phyloP scores from a whole-genome alignment of 306 rosid genomes.

The Comarum palustre region DNA sequence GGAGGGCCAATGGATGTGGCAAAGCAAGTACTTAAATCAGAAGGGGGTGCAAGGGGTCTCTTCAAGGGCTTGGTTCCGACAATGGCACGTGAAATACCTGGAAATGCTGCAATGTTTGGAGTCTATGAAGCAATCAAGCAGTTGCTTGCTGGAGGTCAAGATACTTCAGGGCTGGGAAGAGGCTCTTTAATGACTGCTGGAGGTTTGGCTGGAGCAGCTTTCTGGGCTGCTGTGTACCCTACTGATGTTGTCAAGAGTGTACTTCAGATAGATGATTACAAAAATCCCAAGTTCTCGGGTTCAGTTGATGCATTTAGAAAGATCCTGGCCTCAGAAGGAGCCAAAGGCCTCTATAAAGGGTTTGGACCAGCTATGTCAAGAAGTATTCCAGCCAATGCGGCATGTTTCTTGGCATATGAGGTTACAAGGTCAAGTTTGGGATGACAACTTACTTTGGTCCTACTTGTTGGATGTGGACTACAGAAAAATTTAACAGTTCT shows the following conservation, averaged over 20 bases:
- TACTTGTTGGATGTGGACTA: conserved; percentile 9
- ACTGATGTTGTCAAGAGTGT: conserved; percentile 94
- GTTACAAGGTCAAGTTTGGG: conserved; percentile 78
- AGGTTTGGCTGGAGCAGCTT: conserved; percentile 87
- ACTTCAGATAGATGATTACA: conserved; percentile 81
- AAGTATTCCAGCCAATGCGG: conserved; percentile 93
- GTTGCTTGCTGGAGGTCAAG: conserved; percentile 70
- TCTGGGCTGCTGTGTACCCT: conserved; percentile 76
- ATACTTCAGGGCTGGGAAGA: conserved; percentile 73
- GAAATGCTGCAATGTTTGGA: conserved; percentile 94
- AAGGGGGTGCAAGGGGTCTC: conserved; percentile 83
- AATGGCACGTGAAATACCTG: conserved; percentile 87
- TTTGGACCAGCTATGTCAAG: conserved; percentile 93
- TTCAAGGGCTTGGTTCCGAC: conserved; percentile 90
- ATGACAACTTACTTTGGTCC: conserved; percentile 26
- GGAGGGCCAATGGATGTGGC: conserved; percentile 98
- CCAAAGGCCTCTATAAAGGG: conserved; percentile 84
- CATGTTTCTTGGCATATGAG: conserved; percentile 95
- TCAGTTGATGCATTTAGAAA: conserved; percentile 73
- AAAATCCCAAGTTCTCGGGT: conserved; percentile 76
- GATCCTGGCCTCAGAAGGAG: conserved; percentile 66
- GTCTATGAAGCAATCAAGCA: conserved; percentile 77
- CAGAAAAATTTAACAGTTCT: conserved; percentile 5
- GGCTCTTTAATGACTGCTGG: conserved; percentile 81
- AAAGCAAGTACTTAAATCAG: conserved; percentile 69